Conservation (phyloP, 1,284 basidiomycete genomes). For the Porodaedalea pini region DNA sequence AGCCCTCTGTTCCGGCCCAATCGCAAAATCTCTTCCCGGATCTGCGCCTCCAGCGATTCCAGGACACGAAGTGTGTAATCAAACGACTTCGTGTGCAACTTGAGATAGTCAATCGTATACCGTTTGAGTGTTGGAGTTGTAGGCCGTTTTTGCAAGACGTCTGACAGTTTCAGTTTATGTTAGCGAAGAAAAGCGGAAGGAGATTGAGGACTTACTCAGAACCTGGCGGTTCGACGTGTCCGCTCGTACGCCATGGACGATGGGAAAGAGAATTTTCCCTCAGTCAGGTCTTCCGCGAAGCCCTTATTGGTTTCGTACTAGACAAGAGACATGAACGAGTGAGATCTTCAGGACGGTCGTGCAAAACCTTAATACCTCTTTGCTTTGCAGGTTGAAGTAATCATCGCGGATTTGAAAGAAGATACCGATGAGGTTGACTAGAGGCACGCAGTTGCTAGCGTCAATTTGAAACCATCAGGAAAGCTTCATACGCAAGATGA, state of each 20-base stretch:
- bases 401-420: slow-evolving; percentile 98
- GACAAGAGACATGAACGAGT: neutral
- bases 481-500: too few species aligned
- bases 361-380: slow-evolving; percentile 57
- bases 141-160: slow-evolving; percentile 86
- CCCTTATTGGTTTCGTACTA: slow-evolving; percentile 92
- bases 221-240: slow-evolving; percentile 73
- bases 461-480: too few species aligned
- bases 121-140: slow-evolving; percentile 74
- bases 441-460: slow-evolving; percentile 84
- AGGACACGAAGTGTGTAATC: slow-evolving; percentile 70
- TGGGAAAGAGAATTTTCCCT: slow-evolving; percentile 97
- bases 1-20: slow-evolving; percentile 57
- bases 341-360: slow-evolving; percentile 1
- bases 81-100: slow-evolving; percentile 68
- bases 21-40: slow-evolving; percentile 48
- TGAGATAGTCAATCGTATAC: slow-evolving; percentile 78
- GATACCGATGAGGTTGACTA: slow-evolving; percentile 92
- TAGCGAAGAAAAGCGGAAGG: neutral
- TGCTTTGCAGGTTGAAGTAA: slow-evolving; percentile 92
- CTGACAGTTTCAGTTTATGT: slow-evolving; percentile 42
- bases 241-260: slow-evolving; percentile 84
- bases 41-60: slow-evolving; percentile 51
- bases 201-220: slow-evolving; percentile 55
- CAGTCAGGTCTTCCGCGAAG: slow-evolving; percentile 91